Evolutionary conservation across 2,329 filamentous ascomycete species (phyloP).

Genomic region (Lasiodiplodia sp.): DNA sequence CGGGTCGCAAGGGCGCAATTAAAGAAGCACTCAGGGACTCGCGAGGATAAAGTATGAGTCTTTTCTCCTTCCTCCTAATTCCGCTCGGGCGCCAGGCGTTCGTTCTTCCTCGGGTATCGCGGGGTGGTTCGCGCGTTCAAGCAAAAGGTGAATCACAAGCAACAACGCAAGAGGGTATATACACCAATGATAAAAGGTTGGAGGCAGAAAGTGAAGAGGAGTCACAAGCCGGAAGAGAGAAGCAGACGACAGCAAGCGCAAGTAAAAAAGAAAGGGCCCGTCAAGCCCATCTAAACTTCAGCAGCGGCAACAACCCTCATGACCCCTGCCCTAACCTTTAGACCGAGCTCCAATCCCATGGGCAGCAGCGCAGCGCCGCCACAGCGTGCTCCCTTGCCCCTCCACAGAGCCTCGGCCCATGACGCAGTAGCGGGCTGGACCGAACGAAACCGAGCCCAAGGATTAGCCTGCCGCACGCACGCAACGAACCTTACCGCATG

Average conservation of each 20-base stretch:
- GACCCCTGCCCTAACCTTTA: constrained; percentile 23
- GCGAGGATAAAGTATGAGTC: background rate
- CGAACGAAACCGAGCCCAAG: constrained; percentile 25
- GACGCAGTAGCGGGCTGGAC: constrained; percentile 27
- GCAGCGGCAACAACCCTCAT: constrained; percentile 9
- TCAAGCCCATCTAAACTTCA: background rate
- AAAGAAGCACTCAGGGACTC: background rate
- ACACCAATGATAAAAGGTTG: background rate
- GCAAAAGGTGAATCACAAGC: constrained; percentile 1
- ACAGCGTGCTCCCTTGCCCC: constrained; percentile 12
- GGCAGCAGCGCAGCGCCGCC: background rate
- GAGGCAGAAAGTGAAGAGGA: constrained; percentile 1
- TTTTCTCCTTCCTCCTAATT: constrained; percentile 2
- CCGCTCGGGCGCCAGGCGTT: background rate
- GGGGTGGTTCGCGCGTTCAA: background rate
- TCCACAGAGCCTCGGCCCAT: constrained; percentile 30
- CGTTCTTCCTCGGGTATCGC: constrained; percentile 3
- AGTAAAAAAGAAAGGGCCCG: constrained; percentile 2
- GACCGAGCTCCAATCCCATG: constrained; percentile 30
- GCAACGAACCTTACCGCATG: background rate
- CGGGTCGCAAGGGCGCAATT: background rate
- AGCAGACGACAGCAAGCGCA: background rate
- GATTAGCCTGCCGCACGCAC: constrained; percentile 9
- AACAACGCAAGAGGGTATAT: background rate
- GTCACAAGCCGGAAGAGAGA: background rate